Evolutionary conservation across 140 eudicot genomes (phyloP), one percentile per base, ranked within the genome.

Genomic region (Erigeron philadelphicus): DNA sequence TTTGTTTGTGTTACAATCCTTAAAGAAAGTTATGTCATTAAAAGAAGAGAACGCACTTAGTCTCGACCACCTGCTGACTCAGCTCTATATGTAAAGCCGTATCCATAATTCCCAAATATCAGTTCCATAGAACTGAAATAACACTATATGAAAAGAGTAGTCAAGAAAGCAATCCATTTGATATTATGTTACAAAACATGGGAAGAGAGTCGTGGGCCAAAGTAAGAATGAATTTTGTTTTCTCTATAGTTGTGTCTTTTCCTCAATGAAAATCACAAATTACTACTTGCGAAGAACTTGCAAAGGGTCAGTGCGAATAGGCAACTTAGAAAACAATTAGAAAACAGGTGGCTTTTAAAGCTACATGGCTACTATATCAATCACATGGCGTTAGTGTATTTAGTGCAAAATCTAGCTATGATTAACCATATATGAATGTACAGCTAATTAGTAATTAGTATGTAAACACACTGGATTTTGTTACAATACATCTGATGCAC

Each of bases 41-140:
- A 53, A 58, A 53, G 15, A 56, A 72, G 46, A 60, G 35, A 78
- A 81, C 86, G 7, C 74, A 89, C 94, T 57, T 78, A 41, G 68
- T 73, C 60, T 50, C 61, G 58, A 49, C 48, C 44, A 73, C 72
- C 67, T 25, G 58, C 53, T 70, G 79, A 67, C 63, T 64, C 56
- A 70, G 84, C 45, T 68, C 80, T 78, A 78, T 70, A 19, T 73
- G 58, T 57, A 64, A 64, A 57, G n/a, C 54, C 65, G 55, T 69
- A 60, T 66, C 71, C 35, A 78, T 74, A 60, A 80, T 64, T 68
- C 73, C 72, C 66, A 46, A 81, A 74, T 38, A 61, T 72, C 50
- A 43, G 42, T 68, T 49, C 49, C 19, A 58, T 11, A 12, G 73
- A 66, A 56, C 73, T 67, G 64, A 18, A 40, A 21, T 35, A 38